Evolutionary conservation across 345 rosid species (phyloP).

Genomic region (Orychophragmus violaceus): DNA sequence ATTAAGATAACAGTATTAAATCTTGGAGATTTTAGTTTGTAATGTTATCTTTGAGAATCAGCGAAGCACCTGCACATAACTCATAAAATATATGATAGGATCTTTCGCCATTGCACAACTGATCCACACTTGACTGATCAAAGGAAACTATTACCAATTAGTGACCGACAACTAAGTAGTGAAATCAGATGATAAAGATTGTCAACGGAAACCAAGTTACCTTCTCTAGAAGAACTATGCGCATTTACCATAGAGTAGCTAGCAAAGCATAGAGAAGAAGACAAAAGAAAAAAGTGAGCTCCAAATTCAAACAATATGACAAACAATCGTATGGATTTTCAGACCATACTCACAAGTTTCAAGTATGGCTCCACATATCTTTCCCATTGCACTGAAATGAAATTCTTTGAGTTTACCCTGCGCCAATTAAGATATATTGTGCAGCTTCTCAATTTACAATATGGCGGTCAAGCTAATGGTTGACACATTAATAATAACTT

Average conservation of each 20-base stretch:
- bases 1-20: background rate
- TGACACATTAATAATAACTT: background rate
- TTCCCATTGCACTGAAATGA: too few species aligned
- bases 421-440: constrained; percentile 15
- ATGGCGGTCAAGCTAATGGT: too few species aligned
- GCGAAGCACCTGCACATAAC: too few species aligned
- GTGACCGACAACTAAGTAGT: constrained; percentile 20
- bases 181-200: constrained; percentile 6
- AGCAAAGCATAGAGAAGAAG: constrained; percentile 8
- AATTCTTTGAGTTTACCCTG: constrained; percentile 92
- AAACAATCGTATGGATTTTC: background rate
- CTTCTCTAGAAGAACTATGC: constrained; percentile 84
- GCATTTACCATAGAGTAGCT: constrained; percentile 13
- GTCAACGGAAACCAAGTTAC: too few species aligned
- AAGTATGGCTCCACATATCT: constrained; percentile 78
- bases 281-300: too few species aligned
- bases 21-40: background rate
- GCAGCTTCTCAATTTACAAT: too few species aligned
- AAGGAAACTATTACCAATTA: constrained; percentile 29
- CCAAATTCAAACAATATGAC: too few species aligned
- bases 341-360: constrained; percentile 64
- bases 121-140: constrained; percentile 91
- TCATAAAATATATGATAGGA: too few species aligned
- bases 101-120: too few species aligned
- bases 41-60: constrained; percentile 62